A percentile compares a stretch with the other conserved stretches of the same genome.
These are phyloP conservation scores for Yamadazyma sp. DNA, from an alignment of 1,139 yeast genomes.

Conservation along the genomic window DNA sequence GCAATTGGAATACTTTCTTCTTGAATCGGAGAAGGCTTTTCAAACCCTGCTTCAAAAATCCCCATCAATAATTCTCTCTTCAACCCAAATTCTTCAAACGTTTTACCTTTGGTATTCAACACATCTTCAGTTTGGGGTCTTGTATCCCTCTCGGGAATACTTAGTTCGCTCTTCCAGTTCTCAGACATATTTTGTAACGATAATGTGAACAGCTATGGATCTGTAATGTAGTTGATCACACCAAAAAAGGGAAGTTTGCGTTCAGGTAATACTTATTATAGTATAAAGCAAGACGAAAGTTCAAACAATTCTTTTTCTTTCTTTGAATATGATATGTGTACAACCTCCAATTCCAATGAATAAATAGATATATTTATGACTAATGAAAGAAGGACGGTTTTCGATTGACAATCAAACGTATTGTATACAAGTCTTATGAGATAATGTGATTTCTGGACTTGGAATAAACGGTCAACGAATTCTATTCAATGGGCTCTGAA, in stretches of 20 bases:
- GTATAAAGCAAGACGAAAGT: too few species aligned
- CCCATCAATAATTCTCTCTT: conserved; percentile 97
- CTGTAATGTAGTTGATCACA: too few species aligned
- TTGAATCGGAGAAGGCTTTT: conserved; percentile 97
- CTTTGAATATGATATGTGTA: not conserved
- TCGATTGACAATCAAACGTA: too few species aligned
- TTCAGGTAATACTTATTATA: too few species aligned
- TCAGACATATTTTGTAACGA: not conserved
- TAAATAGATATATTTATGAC: too few species aligned
- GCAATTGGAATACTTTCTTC: conserved; percentile 98
- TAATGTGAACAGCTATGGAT: too few species aligned
- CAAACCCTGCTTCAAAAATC: conserved; percentile 97
- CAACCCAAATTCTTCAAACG: conserved; percentile 89
- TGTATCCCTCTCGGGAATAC: conserved; percentile 78
- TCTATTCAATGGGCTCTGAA: not conserved
- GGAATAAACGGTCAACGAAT: not conserved
- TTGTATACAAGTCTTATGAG: too few species aligned
- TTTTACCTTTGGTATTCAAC: conserved; percentile 82
- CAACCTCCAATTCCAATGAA: not conserved
- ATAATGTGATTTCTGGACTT: not conserved
- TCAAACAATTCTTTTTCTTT: too few species aligned
- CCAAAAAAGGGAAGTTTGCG: too few species aligned
- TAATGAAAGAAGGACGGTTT: too few species aligned
- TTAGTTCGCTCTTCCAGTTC: conserved; percentile 72
- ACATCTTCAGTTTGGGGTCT: conserved; percentile 98